A percentile compares a stretch with the other conserved stretches of the same genome.
Conservation (phyloP, 2,329 filamentous ascomycete species). For the Bipolaris gigantea region DNA sequence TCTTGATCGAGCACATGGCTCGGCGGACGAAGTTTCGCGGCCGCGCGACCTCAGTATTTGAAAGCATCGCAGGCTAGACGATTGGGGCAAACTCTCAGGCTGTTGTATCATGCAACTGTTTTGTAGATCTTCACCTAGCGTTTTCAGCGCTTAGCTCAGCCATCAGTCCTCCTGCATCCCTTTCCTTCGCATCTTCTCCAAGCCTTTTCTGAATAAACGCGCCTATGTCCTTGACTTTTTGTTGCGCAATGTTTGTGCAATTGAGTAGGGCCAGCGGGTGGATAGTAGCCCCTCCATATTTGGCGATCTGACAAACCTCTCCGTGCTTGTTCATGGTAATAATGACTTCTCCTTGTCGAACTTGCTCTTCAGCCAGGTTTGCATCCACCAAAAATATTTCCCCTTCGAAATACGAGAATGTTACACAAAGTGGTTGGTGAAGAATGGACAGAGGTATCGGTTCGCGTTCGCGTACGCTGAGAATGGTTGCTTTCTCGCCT, state of each 20-base stretch:
- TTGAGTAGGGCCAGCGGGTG: conserved; percentile 77
- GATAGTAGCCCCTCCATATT: conserved; percentile 80
- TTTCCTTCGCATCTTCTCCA: conserved; percentile 74
- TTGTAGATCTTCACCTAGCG: conserved; percentile 61
- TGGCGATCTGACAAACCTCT: conserved; percentile 88
- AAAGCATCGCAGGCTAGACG: conserved; percentile 10
- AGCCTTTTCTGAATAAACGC: conserved; percentile 72
- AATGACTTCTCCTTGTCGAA: conserved; percentile 72
- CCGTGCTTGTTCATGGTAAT: conserved; percentile 87
- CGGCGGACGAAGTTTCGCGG: conserved; percentile 26
- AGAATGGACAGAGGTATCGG: conserved; percentile 88
- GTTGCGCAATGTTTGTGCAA: conserved; percentile 72
- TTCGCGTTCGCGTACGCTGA: conserved; percentile 80
- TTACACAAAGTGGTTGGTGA: conserved; percentile 88
- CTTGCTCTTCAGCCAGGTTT: conserved; percentile 73
- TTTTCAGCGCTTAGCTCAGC: conserved; percentile 84
- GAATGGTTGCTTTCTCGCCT: conserved; percentile 81
- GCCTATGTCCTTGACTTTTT: conserved; percentile 80
- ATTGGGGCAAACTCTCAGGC: conserved; percentile 15
- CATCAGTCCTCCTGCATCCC: conserved; percentile 76
- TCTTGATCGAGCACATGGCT: conserved; percentile 2
- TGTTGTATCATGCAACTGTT: conserved; percentile 16
- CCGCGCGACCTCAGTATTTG: conserved; percentile 4
- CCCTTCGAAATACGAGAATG: conserved; percentile 81
- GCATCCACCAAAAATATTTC: conserved; percentile 74